These are phyloP conservation scores for Triticum turgidum DNA, from an alignment of 176 grass and related monocot species.

Conservation along the genomic window DNA sequence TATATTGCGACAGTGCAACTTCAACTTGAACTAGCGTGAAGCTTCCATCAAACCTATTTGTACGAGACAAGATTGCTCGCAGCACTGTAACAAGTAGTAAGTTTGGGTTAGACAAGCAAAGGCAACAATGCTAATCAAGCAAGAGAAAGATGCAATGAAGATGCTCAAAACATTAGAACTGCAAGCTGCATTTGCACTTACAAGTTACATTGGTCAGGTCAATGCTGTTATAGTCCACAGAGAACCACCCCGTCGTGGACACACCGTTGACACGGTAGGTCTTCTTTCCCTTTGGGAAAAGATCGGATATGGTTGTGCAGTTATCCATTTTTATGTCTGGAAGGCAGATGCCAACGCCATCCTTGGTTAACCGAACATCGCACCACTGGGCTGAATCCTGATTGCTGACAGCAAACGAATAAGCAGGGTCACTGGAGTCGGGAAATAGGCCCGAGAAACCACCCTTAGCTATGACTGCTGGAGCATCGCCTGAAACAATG, in stretches of 20 bases:
- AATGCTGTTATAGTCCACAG: constrained; percentile 40
- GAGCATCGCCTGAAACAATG: constrained; percentile 56
- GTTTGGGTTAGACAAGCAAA: constrained; percentile 20
- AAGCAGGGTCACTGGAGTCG: constrained; percentile 59
- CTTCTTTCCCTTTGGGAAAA: constrained; percentile 40
- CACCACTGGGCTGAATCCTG: constrained; percentile 49
- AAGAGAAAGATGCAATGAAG: constrained; percentile 1
- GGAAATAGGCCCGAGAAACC: constrained; percentile 90
- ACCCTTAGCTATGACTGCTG: constrained; percentile 66
- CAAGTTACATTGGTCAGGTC: constrained; percentile 31
- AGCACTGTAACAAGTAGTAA: constrained; percentile 47
- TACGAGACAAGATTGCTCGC: constrained; percentile 52
- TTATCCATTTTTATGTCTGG: constrained; percentile 58
- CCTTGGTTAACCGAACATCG: constrained; percentile 73
- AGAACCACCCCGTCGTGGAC: constrained; percentile 61
- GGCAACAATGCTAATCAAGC: not conserved
- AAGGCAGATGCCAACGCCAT: constrained; percentile 62
- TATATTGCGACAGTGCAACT: not conserved
- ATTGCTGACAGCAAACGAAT: constrained; percentile 5
- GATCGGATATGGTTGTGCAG: constrained; percentile 34
- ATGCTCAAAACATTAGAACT: not conserved
- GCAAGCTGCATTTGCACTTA: constrained; percentile 42
- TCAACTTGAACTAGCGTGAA: constrained; percentile 17
- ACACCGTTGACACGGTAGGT: constrained; percentile 66
- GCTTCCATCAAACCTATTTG: not conserved